phyloP scores from a whole-genome alignment of 345 rosid genomes.

The Pistacia integerrima region DNA sequence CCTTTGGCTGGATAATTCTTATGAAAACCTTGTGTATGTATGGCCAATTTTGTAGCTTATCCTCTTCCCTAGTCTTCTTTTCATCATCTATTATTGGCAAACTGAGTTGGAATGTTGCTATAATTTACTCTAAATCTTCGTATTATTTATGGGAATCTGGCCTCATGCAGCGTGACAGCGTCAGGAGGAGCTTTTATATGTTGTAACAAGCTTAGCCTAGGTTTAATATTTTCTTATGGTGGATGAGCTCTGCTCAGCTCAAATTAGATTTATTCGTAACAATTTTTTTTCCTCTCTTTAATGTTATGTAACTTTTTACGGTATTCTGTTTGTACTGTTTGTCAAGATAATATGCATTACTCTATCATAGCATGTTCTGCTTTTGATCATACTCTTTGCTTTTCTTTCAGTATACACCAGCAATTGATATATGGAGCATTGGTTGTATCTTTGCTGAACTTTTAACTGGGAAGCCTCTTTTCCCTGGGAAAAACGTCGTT shows the following conservation, averaged over 20 bases:
- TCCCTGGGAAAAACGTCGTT: constrained; percentile 96
- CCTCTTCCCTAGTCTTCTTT: neutral
- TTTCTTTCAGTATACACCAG: constrained; percentile 84
- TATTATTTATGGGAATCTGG: constrained; percentile 3
- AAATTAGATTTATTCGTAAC: neutral
- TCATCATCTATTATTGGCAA: neutral
- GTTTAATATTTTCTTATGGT: neutral
- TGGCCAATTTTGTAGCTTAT: neutral
- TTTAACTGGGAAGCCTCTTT: constrained; percentile 90
- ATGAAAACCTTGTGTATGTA: neutral
- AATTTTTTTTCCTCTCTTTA: neutral
- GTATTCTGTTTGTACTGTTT: neutral
- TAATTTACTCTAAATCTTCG: neutral
- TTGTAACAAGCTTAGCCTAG: neutral
- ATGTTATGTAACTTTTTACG: neutral
- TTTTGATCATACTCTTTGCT: constrained; percentile 14
- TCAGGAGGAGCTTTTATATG: neutral
- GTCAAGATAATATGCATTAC: neutral
- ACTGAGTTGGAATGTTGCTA: neutral
- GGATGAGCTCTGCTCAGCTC: neutral
- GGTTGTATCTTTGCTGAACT: constrained; percentile 98
- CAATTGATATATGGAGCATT: constrained; percentile 96
- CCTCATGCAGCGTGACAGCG: neutral
- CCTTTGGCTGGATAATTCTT: neutral
- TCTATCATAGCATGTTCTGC: neutral